Evolutionary conservation across 192 early-diverging fungal species (phyloP).

Genomic region (Gamsiella multidivaricata): DNA sequence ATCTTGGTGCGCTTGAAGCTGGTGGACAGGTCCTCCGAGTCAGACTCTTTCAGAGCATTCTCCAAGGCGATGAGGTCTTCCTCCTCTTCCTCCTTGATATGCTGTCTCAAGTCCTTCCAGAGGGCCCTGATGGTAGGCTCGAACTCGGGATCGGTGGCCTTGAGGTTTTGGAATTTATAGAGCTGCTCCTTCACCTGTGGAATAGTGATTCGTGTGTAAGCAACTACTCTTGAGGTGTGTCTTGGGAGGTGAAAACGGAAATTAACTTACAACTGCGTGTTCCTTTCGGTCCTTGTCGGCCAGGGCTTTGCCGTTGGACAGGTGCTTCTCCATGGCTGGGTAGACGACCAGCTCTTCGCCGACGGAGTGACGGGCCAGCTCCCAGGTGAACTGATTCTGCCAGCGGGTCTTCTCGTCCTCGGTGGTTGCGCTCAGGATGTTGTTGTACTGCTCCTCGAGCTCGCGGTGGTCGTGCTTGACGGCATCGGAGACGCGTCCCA

Average conservation of each 20-base stretch:
- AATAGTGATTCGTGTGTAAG: neutral
- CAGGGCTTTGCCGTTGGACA: slow-evolving; percentile 44
- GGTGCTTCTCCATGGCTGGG: slow-evolving; percentile 42
- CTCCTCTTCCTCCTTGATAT: slow-evolving; percentile 58
- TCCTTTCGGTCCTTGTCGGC: slow-evolving; percentile 51
- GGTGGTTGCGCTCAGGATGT: slow-evolving; percentile 9
- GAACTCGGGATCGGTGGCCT: slow-evolving; percentile 33
- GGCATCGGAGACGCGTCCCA: slow-evolving; percentile 13
- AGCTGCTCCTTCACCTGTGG: slow-evolving; percentile 54
- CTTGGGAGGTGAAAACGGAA: neutral
- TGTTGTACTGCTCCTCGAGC: slow-evolving; percentile 28
- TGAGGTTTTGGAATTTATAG: slow-evolving; percentile 43
- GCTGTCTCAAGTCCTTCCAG: slow-evolving; percentile 41
- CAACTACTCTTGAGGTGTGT: neutral
- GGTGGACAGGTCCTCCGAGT: slow-evolving; percentile 2
- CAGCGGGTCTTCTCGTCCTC: slow-evolving; percentile 36
- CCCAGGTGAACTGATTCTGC: slow-evolving; percentile 41
- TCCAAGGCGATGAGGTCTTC: slow-evolving; percentile 34
- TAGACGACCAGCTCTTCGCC: slow-evolving; percentile 59
- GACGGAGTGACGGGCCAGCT: slow-evolving; percentile 54
- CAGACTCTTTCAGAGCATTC: neutral
- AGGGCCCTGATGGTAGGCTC: slow-evolving; percentile 7
- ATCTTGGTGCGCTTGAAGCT: slow-evolving; percentile 26
- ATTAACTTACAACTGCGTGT: slow-evolving; percentile 33
- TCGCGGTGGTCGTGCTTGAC: slow-evolving; percentile 37